Conservation (phyloP, 2,329 filamentous ascomycete species). For the Colletotrichum aenigma region DNA sequence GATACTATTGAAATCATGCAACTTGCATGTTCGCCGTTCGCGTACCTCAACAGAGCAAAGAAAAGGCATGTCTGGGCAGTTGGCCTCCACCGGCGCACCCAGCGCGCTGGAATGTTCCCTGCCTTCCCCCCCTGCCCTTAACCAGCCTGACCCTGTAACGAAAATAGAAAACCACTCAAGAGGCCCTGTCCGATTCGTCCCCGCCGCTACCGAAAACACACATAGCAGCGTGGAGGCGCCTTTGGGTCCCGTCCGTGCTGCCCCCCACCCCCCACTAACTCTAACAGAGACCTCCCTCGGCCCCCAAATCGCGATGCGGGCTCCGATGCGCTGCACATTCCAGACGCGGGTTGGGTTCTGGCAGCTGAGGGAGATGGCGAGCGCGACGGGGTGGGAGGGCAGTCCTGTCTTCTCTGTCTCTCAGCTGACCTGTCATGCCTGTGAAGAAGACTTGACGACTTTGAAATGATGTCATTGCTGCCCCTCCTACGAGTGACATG, state of each 20-base stretch:
- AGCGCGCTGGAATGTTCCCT: neutral
- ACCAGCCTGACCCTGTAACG: neutral
- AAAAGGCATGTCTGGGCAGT: neutral
- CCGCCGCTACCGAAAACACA: neutral
- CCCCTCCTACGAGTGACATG: too few species aligned
- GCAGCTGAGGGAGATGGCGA: neutral
- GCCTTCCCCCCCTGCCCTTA: neutral
- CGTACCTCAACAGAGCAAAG: neutral
- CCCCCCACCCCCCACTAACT: neutral
- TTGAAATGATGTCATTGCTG: neutral
- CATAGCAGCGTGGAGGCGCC: neutral
- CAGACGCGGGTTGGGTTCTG: neutral
- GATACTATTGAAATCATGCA: neutral
- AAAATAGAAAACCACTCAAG: slow-evolving; percentile 14
- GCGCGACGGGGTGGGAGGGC: neutral
- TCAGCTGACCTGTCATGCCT: neutral
- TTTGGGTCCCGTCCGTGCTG: neutral
- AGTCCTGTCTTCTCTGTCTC: neutral
- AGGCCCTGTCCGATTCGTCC: neutral
- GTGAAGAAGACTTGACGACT: neutral
- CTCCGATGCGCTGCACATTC: neutral
- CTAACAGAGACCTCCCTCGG: neutral
- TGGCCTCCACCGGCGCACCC: neutral
- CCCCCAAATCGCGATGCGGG: neutral
- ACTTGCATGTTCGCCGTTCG: neutral